A percentile compares a stretch with the other conserved stretches of the same genome.
Conservation (phyloP, 164 flowering plant species). For the Piper longum region DNA sequence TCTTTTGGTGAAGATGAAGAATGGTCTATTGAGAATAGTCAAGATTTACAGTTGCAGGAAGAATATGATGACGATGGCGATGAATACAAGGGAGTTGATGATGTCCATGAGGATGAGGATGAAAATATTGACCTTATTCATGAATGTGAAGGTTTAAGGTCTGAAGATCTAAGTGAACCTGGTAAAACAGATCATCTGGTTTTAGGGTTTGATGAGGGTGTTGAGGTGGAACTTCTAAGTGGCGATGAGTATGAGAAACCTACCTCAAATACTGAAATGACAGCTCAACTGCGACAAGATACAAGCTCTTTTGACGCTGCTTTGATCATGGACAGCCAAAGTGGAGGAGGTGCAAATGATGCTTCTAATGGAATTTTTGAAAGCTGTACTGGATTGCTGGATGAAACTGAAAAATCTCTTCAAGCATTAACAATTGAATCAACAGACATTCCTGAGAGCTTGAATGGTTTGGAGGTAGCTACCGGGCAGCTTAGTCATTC, state of each 20-base stretch:
- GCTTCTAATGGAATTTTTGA: constrained; percentile 18
- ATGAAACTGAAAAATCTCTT: constrained; percentile 25
- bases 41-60: constrained; percentile 65
- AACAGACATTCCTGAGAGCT: constrained; percentile 4
- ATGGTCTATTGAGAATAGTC: constrained; percentile 53
- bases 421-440: constrained; percentile 16
- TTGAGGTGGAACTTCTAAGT: constrained; percentile 50
- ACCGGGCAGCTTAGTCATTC: constrained; percentile 12
- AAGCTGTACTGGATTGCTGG: constrained; percentile 13
- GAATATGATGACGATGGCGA: constrained; percentile 87
- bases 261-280: constrained; percentile 24
- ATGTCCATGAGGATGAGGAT: constrained; percentile 58
- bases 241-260: constrained; percentile 43
- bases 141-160: constrained; percentile 48
- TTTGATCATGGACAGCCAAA: constrained; percentile 15
- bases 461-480: constrained; percentile 20
- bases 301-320: constrained; percentile 18
- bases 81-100: constrained; percentile 75
- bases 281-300: constrained; percentile 21
- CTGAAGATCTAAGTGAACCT: constrained; percentile 38
- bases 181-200: constrained; percentile 34
- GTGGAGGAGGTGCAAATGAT: constrained; percentile 13
- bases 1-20: constrained; percentile 65
- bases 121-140: constrained; percentile 35
- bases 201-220: constrained; percentile 73